phyloP scores from a whole-genome alignment of 306 rosid species.

The Dryas alaskensis region DNA sequence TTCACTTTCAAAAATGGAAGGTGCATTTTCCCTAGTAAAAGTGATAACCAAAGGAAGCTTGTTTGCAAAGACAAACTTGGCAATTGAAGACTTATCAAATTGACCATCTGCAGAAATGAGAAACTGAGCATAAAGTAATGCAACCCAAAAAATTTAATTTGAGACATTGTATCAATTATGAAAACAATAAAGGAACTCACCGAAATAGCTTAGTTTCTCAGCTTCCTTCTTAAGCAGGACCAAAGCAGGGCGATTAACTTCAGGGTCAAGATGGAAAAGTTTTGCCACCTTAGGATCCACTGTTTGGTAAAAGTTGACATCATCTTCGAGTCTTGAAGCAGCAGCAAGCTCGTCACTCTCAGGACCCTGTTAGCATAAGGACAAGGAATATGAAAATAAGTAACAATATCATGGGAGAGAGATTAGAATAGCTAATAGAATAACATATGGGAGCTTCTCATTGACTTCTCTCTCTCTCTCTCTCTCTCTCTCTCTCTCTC shows the following conservation, averaged over 20 bases:
- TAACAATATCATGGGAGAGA: neutral
- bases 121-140: constrained; percentile 13
- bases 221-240: constrained; percentile 80
- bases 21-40: constrained; percentile 88
- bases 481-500: neutral
- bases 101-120: constrained; percentile 56
- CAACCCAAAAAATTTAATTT: constrained; percentile 9
- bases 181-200: constrained; percentile 40
- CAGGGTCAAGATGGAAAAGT: constrained; percentile 76
- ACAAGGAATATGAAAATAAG: constrained; percentile 14
- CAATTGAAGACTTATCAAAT: constrained; percentile 66
- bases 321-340: constrained; percentile 91
- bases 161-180: neutral
- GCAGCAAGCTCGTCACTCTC: constrained; percentile 93
- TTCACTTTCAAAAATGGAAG: constrained; percentile 74
- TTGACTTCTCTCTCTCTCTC: too few species aligned
- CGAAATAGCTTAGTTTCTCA: constrained; percentile 73
- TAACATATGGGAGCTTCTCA: neutral
- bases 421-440: neutral
- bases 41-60: constrained; percentile 84
- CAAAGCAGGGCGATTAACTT: constrained; percentile 83
- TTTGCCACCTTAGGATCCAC: constrained; percentile 82
- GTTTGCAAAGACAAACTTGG: constrained; percentile 70
- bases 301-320: constrained; percentile 87
- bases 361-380: constrained; percentile 53